phyloP scores from a whole-genome alignment of 768 basidiomycete genomes.

The Xerocomellus chrysenteron region DNA sequence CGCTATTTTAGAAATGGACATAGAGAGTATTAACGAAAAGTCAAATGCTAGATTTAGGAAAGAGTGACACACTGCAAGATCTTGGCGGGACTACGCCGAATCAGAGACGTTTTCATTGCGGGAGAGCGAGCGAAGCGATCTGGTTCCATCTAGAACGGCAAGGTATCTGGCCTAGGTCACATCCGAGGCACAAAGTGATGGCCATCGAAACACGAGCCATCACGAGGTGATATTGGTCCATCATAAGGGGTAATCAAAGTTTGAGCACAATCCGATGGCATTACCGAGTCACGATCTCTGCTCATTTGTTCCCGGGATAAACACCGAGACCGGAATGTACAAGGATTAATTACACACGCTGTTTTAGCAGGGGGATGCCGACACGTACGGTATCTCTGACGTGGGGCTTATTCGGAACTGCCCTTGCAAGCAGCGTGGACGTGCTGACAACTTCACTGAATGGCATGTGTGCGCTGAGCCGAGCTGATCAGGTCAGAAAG shows the following conservation, averaged over 20 bases:
- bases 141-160: constrained; percentile 14
- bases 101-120: constrained; percentile 21
- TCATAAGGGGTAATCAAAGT: constrained; percentile 23
- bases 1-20: constrained; percentile 32
- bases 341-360: constrained; percentile 12
- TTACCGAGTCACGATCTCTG: constrained; percentile 17
- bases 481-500: neutral
- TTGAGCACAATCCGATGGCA: constrained; percentile 10
- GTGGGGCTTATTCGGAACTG: neutral
- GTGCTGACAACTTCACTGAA: neutral
- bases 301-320: constrained; percentile 23
- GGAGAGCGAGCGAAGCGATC: constrained; percentile 12
- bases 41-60: constrained; percentile 29
- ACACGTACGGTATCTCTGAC: constrained; percentile 13
- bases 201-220: constrained; percentile 3
- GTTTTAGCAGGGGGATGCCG: constrained; percentile 8
- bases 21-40: constrained; percentile 23
- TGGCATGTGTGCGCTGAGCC: neutral
- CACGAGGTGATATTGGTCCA: constrained; percentile 1
- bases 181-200: constrained; percentile 9
- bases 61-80: constrained; percentile 2
- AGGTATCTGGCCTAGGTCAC: constrained; percentile 3
- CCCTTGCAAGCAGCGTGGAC: neutral
- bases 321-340: neutral
- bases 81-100: constrained; percentile 18